Percentiles rank a stretch among this genome's conserved stretches.
These are phyloP conservation scores for Geotrichum aggregatum DNA, from an alignment of 1,139 yeast species.

Conservation along the genomic window DNA sequence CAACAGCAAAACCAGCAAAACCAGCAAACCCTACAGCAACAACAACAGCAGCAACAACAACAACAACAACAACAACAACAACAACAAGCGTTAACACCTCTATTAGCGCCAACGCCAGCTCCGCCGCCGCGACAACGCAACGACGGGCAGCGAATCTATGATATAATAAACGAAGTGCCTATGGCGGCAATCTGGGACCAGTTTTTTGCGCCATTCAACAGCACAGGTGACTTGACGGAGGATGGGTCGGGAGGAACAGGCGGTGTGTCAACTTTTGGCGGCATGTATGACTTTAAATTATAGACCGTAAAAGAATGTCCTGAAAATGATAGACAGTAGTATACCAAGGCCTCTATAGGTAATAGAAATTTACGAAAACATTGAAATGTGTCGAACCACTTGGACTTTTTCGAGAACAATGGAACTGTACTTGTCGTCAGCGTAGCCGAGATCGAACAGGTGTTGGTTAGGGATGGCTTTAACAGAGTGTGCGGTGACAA, in stretches of 20 bases:
- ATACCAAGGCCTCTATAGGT: too few species aligned
- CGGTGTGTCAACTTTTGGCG: too few species aligned
- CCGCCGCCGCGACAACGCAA: conserved; percentile 5
- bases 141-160: conserved; percentile 56
- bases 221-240: background rate
- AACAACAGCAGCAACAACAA: background rate
- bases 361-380: background rate
- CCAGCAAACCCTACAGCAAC: conserved; percentile 11
- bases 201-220: conserved; percentile 42
- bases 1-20: background rate
- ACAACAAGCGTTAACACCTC: conserved; percentile 17
- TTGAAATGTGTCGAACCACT: conserved; percentile 11
- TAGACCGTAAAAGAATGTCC: too few species aligned
- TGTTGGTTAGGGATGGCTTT: conserved; percentile 6
- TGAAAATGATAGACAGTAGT: background rate
- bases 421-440: conserved; percentile 20
- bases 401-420: conserved; percentile 13
- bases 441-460: conserved; percentile 12
- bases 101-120: conserved; percentile 18
- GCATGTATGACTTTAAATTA: background rate
- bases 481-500: conserved; percentile 5
- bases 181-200: conserved; percentile 75
- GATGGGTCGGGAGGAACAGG: background rate
- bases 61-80: too few species aligned
- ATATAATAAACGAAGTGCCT: conserved; percentile 62